Base-by-base conservation (phyloP, 1,139 yeast genomes). In the Wickerhamomyces sp. region DNA sequence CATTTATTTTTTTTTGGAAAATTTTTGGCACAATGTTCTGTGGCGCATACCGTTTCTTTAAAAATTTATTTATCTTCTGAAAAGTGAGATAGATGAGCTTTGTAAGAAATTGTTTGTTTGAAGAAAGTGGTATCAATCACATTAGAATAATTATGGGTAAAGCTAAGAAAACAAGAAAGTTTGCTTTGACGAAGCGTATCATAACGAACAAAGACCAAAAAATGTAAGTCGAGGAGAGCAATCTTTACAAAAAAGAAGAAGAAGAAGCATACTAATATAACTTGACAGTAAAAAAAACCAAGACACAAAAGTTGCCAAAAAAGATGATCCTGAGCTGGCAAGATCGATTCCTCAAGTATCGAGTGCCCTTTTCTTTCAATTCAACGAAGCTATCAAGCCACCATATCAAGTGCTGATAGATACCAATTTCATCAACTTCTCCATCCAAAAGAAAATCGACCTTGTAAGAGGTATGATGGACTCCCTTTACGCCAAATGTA, bases 381-480 rank as follows among this genome's bases (percentile, higher is more conserved):
- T 79, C 59, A 91, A 91, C 57, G 83, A 80, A 58, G 87, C 97
- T 23, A 85, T 91, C 46, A 87, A 84, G 58, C 98, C 98, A 17
- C 98, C 98, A 33, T 91, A 91, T 57, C 97, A 91, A 58, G 91
- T 91, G 7, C 70, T 91, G 23, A 80, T 91, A 40, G 98, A 91
- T 75, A 91, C 98, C 30, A 91, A 91, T 66, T 93, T 91, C 63
- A 85, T 91, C 60, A 91, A 91, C 65, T 89, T 89, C 59, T 85
- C 95, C 46, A 89, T 91, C 50, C 96, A 88, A 58, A 91, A 91
- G 66, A 89, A 91, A 55, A 78, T 91, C 36, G 98, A 93, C 55
- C 67, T 91, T 11, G 91, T 88, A 14, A 74, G 89, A 51, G 98
- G 96, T 8, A 81, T 91, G 80, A 91, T 91, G 97, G 97, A 91